Base-by-base conservation (phyloP, 1,284 basidiomycete species). In the Rhodotorula sp. region DNA sequence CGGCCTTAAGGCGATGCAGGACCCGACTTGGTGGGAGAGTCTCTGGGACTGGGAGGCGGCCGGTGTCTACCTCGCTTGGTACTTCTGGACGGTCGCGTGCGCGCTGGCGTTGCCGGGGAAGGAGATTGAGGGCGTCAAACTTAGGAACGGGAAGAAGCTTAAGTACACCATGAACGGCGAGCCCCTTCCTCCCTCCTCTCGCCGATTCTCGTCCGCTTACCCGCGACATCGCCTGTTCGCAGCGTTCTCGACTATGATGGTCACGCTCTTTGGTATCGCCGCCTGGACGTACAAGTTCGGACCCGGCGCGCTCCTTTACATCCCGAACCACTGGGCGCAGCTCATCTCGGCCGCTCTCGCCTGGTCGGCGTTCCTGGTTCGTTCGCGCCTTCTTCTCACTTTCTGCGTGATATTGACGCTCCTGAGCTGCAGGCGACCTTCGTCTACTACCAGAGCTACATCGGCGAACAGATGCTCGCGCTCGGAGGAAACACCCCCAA, bases 151-250 rank as follows among this genome's bases (percentile, higher is more conserved):
- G 1, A 83, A 83, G 64, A 88, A 90, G 79, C 58, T 78, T 7
- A 82, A 84, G 71, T 99, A 99, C 85, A 97, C 92, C 82, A 93
- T 97, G 77, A 99, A 99, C 82, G 94, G 94, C 94, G 66, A 68
- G 83, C 76, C 19, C 30, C 47, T 1, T 29, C 20, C 44, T 39
- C 36, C 24, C 9, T 30, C 3, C n/a, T 32, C 10, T 24, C n/a
- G 1, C 8, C 4, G 4, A 11, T 15, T 27, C 46, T 51, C 6
- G 15, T 11, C n/a, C 3, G 17, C 24, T 20, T 10, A 47, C 46
- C 29, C 20, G 17, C 39, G 15, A 17, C 0, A 7, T 32, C 5
- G 24, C 29, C 13, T 13, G 15, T 34, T 6, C 22, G 20, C 74
- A 95, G 95, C 92, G 1, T 90, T 97, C 79, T 85, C 90, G 0